Conservation (phyloP, 192 early-diverging fungal genomes). For the Entrophospora sp. region DNA sequence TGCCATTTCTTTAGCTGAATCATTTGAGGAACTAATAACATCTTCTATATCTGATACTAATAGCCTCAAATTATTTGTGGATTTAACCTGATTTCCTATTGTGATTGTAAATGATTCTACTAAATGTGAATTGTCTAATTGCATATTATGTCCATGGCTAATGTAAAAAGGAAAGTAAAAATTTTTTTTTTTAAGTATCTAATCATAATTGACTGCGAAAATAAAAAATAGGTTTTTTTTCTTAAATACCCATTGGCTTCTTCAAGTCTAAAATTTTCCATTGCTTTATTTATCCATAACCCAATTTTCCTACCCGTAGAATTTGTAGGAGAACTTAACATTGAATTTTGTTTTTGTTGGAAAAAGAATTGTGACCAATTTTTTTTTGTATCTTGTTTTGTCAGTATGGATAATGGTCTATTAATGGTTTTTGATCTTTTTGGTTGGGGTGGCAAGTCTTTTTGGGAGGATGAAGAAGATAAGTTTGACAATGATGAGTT, state of each 20-base stretch:
- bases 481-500: too few species aligned
- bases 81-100: slow-evolving; percentile 65
- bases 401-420: neutral
- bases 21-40: slow-evolving; percentile 31
- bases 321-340: slow-evolving; percentile 34
- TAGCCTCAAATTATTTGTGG: slow-evolving; percentile 62
- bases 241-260: slow-evolving; percentile 34
- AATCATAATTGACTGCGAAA: neutral
- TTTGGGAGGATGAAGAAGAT: too few species aligned
- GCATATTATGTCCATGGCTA: neutral
- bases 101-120: slow-evolving; percentile 67
- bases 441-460: too few species aligned
- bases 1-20: slow-evolving; percentile 45
- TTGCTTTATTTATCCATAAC: slow-evolving; percentile 55
- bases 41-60: slow-evolving; percentile 41
- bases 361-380: slow-evolving; percentile 46
- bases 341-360: slow-evolving; percentile 38
- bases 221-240: neutral
- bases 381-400: slow-evolving; percentile 24
- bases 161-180: neutral
- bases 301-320: slow-evolving; percentile 41
- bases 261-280: slow-evolving; percentile 52
- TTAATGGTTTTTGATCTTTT: slow-evolving; percentile 13
- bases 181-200: neutral
- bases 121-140: slow-evolving; percentile 28